A percentile compares a stretch with the other conserved stretches of the same genome.
These are phyloP conservation scores for Leccinum variicolor DNA, from an alignment of 768 basidiomycete genomes.

Conservation along the genomic window DNA sequence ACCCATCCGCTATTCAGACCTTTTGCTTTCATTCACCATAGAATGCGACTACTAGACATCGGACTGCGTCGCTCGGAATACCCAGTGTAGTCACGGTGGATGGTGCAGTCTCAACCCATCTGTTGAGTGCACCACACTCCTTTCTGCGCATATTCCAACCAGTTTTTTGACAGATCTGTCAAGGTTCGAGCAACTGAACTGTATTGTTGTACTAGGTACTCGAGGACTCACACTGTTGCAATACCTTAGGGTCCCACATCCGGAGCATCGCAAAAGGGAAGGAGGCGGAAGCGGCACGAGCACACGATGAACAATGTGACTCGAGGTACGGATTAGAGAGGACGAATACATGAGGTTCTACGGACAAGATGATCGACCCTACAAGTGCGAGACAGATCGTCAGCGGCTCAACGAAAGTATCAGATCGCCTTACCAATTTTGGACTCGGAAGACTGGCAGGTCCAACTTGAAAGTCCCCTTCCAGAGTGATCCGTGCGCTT, in stretches of 20 bases:
- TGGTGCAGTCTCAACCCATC: conserved; percentile 52
- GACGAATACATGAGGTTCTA: conserved; percentile 58
- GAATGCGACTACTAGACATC: conserved; percentile 73
- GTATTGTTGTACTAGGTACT: too few species aligned
- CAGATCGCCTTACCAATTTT: conserved; percentile 35
- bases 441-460: conserved; percentile 31
- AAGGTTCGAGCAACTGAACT: neutral
- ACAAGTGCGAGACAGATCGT: neutral
- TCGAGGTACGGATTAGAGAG: conserved; percentile 63
- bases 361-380: conserved; percentile 61
- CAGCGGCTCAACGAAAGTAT: neutral
- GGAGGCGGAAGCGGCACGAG: conserved; percentile 33
- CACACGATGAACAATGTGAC: conserved; percentile 69
- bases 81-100: conserved; percentile 41
- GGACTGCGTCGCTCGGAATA: conserved; percentile 73
- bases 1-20: conserved; percentile 60
- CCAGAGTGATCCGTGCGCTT: conserved; percentile 36
- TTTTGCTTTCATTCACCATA: conserved; percentile 61
- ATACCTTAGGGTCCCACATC: conserved; percentile 69
- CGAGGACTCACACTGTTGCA: conserved; percentile 60
- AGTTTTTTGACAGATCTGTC: conserved; percentile 60
- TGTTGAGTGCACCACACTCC: conserved; percentile 71
- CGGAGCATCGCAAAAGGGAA: conserved; percentile 68
- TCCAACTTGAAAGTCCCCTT: conserved; percentile 47
- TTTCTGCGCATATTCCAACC: conserved; percentile 76